phyloP scores from a whole-genome alignment of 2,329 filamentous ascomycete genomes.

The Domatiomyces globalis region DNA sequence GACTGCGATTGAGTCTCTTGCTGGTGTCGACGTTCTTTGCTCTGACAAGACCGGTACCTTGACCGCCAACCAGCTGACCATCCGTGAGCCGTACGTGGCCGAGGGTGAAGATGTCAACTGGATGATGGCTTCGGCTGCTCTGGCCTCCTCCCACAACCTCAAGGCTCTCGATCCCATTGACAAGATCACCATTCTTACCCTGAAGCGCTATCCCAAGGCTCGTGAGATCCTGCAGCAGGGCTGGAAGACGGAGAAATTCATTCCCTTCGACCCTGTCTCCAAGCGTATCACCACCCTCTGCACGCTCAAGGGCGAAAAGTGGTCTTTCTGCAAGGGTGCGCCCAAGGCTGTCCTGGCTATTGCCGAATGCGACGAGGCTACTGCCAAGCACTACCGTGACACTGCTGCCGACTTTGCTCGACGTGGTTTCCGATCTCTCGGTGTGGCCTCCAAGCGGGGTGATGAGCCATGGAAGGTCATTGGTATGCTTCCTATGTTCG shows the following conservation, averaged over 20 bases:
- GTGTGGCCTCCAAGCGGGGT: slow-evolving; percentile 66
- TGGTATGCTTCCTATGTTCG: slow-evolving; percentile 67
- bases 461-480: slow-evolving; percentile 59
- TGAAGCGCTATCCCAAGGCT: slow-evolving; percentile 63
- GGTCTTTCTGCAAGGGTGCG: slow-evolving; percentile 62
- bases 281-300: slow-evolving; percentile 63
- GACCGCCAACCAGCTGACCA: slow-evolving; percentile 59
- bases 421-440: slow-evolving; percentile 66
- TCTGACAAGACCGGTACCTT: slow-evolving; percentile 72
- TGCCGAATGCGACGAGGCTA: slow-evolving; percentile 52
- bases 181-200: slow-evolving; percentile 62
- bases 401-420: slow-evolving; percentile 64
- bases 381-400: slow-evolving; percentile 51
- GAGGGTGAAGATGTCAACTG: slow-evolving; percentile 68
- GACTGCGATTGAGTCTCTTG: slow-evolving; percentile 62
- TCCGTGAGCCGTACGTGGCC: slow-evolving; percentile 62
- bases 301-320: slow-evolving; percentile 54
- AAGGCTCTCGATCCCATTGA: slow-evolving; percentile 67
- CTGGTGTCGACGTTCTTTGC: slow-evolving; percentile 64
- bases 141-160: slow-evolving; percentile 65
- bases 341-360: slow-evolving; percentile 61
- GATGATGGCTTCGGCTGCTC: slow-evolving; percentile 70
- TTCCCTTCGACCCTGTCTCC: slow-evolving; percentile 63
- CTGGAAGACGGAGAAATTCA: slow-evolving; percentile 67
- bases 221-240: slow-evolving; percentile 60